Evolutionary conservation across 2,329 filamentous ascomycete genomes (phyloP), one percentile per base, ranked within the genome.

Genomic region (Fusarium chuoi): DNA sequence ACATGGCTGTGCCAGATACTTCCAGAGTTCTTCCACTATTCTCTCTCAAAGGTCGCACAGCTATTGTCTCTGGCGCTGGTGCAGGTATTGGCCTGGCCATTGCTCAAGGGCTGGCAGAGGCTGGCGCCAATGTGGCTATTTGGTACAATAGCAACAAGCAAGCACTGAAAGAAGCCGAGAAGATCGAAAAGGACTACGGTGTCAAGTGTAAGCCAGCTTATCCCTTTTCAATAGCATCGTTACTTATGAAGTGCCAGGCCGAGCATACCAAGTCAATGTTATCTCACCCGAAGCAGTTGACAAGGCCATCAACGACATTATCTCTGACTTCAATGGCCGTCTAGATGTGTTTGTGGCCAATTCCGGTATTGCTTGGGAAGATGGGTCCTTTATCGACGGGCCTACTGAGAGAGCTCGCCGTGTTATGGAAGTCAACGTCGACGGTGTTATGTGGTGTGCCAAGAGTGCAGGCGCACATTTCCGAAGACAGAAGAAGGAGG

Each of bases 271-370:
- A 78, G 89, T 92, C 70, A 87, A 92, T 75, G 86, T 92, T 14
- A 87, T 85, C 36, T 84, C 85, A 7, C 86, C 84, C 73, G 85
- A 88, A 26, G 83, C 85, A 9, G 87, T 91, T 17, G 82, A 87
- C 41, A 78, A 82, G 22, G 85, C 87, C 15, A 84, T 92, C 45
- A 82, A 87, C 68, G 81, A 84, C 13, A 87, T 89, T 70, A 83
- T 91, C 48, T 80, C 84, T 67, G 92, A 95, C 22, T 93, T 95
- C 83, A 91, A 92, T 78, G 91, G 91, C 67, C 89, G 92, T 10
- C 88, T 96, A 14, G 93, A 95, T 77, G 86, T 94, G 74, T 94
- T 96, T 77, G 89, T 95, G 49, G 93, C 93, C 75, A 96, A 96
- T 79, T 91, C 91, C 20, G 93, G 93, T 58, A 91, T 95, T 60